phyloP scores from a whole-genome alignment of 2,329 filamentous ascomycete species.

The Calonectria ilicicola region DNA sequence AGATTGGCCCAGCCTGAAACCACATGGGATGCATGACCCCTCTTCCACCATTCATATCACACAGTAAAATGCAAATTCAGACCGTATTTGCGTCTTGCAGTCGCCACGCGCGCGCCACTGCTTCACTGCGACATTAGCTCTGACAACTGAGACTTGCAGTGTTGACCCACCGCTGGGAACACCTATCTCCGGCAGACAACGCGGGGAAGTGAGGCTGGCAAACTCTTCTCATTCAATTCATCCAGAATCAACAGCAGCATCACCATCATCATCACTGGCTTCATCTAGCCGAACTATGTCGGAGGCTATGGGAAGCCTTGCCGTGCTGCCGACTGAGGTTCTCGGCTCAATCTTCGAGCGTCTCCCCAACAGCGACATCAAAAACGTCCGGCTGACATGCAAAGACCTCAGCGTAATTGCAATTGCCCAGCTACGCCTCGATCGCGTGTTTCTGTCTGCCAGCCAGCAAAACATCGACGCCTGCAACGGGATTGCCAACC shows the following conservation, averaged over 20 bases:
- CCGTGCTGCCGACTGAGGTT: not conserved
- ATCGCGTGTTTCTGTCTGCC: conserved; percentile 55
- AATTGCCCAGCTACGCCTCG: not conserved
- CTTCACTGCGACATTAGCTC: too few relatives aligned
- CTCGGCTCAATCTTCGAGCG: not conserved
- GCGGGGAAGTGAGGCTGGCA: too few relatives aligned
- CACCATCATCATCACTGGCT: not conserved
- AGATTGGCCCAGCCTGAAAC: too few relatives aligned
- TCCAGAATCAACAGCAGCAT: too few relatives aligned
- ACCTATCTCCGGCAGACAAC: too few relatives aligned
- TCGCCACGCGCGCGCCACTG: too few relatives aligned
- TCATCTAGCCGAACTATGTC: not conserved
- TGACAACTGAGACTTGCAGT: too few relatives aligned
- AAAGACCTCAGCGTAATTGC: not conserved
- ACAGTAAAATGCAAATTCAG: too few relatives aligned
- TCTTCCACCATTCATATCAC: too few relatives aligned
- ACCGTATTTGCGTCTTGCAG: too few relatives aligned
- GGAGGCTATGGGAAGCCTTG: not conserved
- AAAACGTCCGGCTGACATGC: not conserved
- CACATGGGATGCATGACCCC: too few relatives aligned
- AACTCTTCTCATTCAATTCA: not conserved
- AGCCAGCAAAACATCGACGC: conserved; percentile 52
- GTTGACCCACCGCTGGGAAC: too few relatives aligned
- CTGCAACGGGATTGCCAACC: conserved; percentile 51
- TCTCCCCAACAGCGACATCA: not conserved